Evolutionary conservation across 768 basidiomycete species (phyloP).

Genomic region (Rubroboletus pulcherrimus): DNA sequence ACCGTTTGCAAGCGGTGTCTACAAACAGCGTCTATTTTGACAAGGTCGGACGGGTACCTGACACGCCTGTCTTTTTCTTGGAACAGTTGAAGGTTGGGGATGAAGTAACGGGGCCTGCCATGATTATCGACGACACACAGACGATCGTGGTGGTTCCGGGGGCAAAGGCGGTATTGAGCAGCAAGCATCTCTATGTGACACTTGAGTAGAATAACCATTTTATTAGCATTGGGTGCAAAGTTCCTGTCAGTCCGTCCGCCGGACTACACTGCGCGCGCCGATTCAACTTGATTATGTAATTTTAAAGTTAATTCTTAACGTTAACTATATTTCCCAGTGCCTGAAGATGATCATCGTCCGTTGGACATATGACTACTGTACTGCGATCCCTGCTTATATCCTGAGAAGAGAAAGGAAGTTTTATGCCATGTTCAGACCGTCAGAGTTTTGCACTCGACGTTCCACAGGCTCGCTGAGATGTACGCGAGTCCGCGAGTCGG

Average conservation of each 20-base stretch:
- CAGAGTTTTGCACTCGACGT: background rate
- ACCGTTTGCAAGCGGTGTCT: constrained; percentile 44
- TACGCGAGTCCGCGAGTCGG: background rate
- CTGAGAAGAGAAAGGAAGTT: background rate
- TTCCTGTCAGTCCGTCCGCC: background rate
- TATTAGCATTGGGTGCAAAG: constrained; percentile 5
- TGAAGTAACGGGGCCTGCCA: constrained; percentile 76
- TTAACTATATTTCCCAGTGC: background rate
- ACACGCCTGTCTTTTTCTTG: constrained; percentile 79
- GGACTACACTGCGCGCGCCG: too few species aligned
- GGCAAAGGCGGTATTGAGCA: constrained; percentile 61
- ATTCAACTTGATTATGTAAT: too few species aligned
- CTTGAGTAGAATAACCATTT: constrained; percentile 27
- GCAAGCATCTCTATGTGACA: constrained; percentile 61
- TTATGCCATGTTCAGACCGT: background rate
- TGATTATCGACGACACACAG: constrained; percentile 95
- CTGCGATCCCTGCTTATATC: background rate
- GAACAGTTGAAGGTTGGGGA: constrained; percentile 66
- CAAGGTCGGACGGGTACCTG: constrained; percentile 64
- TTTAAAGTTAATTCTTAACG: too few species aligned
- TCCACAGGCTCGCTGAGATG: background rate
- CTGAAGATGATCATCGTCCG: background rate
- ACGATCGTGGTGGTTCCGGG: constrained; percentile 86
- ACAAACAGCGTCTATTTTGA: constrained; percentile 79
- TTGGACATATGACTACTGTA: too few species aligned